Base-by-base conservation (phyloP, 2,329 filamentous ascomycete genomes). In the Torrubiella hemipterigena region DNA sequence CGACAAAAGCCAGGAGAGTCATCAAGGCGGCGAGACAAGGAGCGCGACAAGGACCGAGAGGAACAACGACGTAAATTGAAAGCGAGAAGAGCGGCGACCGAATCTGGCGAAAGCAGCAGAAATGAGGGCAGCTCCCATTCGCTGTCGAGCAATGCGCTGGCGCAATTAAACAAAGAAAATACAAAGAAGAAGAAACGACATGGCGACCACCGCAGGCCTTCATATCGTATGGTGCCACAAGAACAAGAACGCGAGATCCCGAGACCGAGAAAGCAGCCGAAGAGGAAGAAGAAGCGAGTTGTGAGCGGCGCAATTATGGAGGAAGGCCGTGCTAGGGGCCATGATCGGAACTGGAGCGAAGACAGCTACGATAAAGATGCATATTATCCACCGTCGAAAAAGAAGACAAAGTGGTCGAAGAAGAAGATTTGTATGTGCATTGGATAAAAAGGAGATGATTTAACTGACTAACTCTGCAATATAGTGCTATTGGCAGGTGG, bases 271-370 rank as follows among this genome's bases (percentile, higher is more conserved):
- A 59, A 43, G 38, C 52, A 51, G 11, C 49, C 47, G 31, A 55
- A 56, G 30, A 52, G 52, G 25, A 67, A 65, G 40, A 72, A 73
- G 46, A 65, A 65, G 34, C 61, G 80, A 38, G 63, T 81, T n/a
- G 76, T 80, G 14, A 84, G 79, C 39, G 79, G 78, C 14, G 75
- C 76, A 0, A 56, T 79, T 13, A 58, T 81, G 42, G 80, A 84
- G 46, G 79, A 84, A 37, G 65, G 66, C 5, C 64, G 65, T 4
- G 58, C 56, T 14, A 49, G 51, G 22, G 55, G 50, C 33, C 61
- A 65, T 51, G 57, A 60, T 49, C 36, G 37, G n/a, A 34, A 46
- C 11, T 51, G 51, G 42, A 55, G 51, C 30, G 49, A 52, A 3
- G 47, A 68, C 45, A 60, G 66, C 45, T 51, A 59, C 46, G 55